A percentile compares a stretch with the other conserved stretches of the same genome.
These are phyloP conservation scores for Mycena pura DNA, from an alignment of 768 basidiomycete genomes.

Conservation along the genomic window DNA sequence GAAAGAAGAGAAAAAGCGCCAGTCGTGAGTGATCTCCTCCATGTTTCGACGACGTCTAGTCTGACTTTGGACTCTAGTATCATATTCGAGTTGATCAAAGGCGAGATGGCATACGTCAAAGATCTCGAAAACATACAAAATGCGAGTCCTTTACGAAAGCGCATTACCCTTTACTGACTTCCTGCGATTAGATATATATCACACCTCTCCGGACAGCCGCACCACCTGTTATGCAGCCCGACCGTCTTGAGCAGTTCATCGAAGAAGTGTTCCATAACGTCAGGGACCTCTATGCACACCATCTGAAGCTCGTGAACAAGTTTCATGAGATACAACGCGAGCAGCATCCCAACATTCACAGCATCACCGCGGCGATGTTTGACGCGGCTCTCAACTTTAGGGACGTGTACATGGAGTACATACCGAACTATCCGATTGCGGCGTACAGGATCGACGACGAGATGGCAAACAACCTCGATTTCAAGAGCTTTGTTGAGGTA, in stretches of 20 bases:
- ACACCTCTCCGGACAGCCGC: constrained; percentile 71
- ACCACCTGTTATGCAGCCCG: constrained; percentile 78
- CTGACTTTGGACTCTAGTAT: constrained; percentile 53
- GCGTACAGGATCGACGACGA: constrained; percentile 89
- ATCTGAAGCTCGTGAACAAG: constrained; percentile 76
- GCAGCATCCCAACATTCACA: constrained; percentile 79
- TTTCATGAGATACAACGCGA: constrained; percentile 89
- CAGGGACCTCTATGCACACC: constrained; percentile 74
- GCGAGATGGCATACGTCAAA: constrained; percentile 94
- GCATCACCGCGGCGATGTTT: constrained; percentile 79
- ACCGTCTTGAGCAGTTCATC: constrained; percentile 79
- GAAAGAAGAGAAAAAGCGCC: constrained; percentile 85
- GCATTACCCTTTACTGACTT: not conserved
- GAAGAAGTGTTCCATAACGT: constrained; percentile 91
- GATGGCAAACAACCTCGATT: constrained; percentile 79
- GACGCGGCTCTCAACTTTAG: constrained; percentile 93
- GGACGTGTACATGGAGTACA: constrained; percentile 91
- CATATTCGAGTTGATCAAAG: constrained; percentile 94
- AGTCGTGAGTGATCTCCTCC: constrained; percentile 64
- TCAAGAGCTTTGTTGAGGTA: constrained; percentile 85
- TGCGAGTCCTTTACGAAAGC: constrained; percentile 47
- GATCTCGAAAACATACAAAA: constrained; percentile 86
- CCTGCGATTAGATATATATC: constrained; percentile 74
- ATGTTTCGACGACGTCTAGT: not conserved
- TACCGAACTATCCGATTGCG: constrained; percentile 90